Evolutionary conservation across 1,284 basidiomycete genomes (phyloP).

Genomic region (Coniferiporia sulphurascens): DNA sequence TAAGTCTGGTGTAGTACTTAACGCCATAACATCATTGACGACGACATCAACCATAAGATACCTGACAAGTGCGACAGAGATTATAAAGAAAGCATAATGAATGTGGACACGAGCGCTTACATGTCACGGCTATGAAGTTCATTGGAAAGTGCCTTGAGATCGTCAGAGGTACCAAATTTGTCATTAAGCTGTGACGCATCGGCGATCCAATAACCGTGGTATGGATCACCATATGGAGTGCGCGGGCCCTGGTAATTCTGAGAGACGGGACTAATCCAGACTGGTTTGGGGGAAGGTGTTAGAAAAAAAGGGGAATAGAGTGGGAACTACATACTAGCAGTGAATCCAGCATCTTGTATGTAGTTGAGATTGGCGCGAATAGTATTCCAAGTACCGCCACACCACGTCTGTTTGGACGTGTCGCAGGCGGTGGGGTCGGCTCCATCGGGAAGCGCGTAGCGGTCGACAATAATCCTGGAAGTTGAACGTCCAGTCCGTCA

Average conservation of each 20-base stretch:
- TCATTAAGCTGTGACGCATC: slow-evolving; percentile 62
- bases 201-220: slow-evolving; percentile 68
- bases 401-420: slow-evolving; percentile 53
- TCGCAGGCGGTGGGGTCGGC: slow-evolving; percentile 53
- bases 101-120: slow-evolving; percentile 32
- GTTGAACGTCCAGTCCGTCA: neutral
- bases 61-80: slow-evolving; percentile 28
- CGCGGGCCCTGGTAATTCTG: slow-evolving; percentile 64
- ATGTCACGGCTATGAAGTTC: slow-evolving; percentile 67
- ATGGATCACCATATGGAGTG: slow-evolving; percentile 62
- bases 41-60: slow-evolving; percentile 79
- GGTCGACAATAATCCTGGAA: slow-evolving; percentile 66
- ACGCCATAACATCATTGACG: slow-evolving; percentile 69
- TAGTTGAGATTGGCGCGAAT: slow-evolving; percentile 73
- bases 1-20: slow-evolving; percentile 49
- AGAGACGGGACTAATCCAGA: slow-evolving; percentile 64
- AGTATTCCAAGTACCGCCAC: slow-evolving; percentile 75
- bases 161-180: slow-evolving; percentile 63
- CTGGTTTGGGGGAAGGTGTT: slow-evolving; percentile 25
- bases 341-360: slow-evolving; percentile 72
- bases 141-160: slow-evolving; percentile 59
- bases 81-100: neutral
- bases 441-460: slow-evolving; percentile 59
- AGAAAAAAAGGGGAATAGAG: slow-evolving; percentile 8
- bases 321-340: slow-evolving; percentile 51